A percentile compares a stretch with the other conserved stretches of the same genome.
Evolutionary conservation across 2,329 filamentous ascomycete species (phyloP).

Genomic region (Arthrobotrys entomopaga): DNA sequence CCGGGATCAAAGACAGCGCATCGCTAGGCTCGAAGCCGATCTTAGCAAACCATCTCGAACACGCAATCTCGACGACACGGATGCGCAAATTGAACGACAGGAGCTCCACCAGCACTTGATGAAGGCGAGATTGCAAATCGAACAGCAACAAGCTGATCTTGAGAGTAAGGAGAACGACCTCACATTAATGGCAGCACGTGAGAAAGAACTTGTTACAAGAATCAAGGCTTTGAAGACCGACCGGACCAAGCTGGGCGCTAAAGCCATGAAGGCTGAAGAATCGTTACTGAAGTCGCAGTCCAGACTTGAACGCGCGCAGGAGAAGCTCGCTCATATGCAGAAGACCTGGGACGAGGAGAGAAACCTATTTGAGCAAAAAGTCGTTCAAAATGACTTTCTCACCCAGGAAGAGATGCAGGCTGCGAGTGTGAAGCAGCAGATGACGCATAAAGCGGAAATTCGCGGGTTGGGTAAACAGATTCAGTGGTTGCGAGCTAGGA

Average conservation of each 20-base stretch:
- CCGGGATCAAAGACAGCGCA: slow-evolving; percentile 72
- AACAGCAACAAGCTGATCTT: slow-evolving; percentile 61
- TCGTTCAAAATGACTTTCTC: slow-evolving; percentile 66
- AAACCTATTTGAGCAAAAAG: slow-evolving; percentile 63
- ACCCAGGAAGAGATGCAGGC: slow-evolving; percentile 57
- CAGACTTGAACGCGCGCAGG: slow-evolving; percentile 57
- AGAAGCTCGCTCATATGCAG: slow-evolving; percentile 59
- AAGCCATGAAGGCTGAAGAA: slow-evolving; percentile 55
- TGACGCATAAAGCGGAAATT: slow-evolving; percentile 78
- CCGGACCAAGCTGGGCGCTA: slow-evolving; percentile 54
- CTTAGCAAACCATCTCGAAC: slow-evolving; percentile 65
- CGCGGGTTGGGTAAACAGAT: slow-evolving; percentile 88
- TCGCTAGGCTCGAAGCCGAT: slow-evolving; percentile 74
- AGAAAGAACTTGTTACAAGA: slow-evolving; percentile 61
- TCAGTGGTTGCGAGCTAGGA: slow-evolving; percentile 84
- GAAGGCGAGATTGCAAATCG: slow-evolving; percentile 62
- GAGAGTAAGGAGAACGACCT: slow-evolving; percentile 57
- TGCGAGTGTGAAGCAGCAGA: slow-evolving; percentile 72
- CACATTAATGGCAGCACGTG: slow-evolving; percentile 59
- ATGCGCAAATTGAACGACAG: slow-evolving; percentile 64
- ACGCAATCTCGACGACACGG: slow-evolving; percentile 61
- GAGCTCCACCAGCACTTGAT: slow-evolving; percentile 62
- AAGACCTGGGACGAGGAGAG: slow-evolving; percentile 59
- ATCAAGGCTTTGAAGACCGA: slow-evolving; percentile 57
- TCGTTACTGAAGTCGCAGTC: slow-evolving; percentile 54